Evolutionary conservation across 345 rosid genomes (phyloP).

Genomic region (Eucalyptus polybractea): DNA sequence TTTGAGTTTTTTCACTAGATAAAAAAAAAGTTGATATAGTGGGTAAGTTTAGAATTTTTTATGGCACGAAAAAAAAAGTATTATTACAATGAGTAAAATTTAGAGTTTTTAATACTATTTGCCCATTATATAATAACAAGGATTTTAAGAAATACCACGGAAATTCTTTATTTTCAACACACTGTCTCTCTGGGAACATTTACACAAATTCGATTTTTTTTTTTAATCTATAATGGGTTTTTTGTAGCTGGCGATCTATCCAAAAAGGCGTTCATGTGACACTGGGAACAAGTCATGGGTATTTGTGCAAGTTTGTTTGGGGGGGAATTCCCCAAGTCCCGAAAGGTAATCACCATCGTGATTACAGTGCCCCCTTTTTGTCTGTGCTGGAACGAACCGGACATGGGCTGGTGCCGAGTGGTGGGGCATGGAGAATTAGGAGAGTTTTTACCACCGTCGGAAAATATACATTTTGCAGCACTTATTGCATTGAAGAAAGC

Average conservation of each 20-base stretch:
- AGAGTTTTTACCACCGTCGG: neutral
- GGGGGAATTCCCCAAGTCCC: neutral
- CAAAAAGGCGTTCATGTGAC: neutral
- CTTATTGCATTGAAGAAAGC: slow-evolving; percentile 35
- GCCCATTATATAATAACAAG: neutral
- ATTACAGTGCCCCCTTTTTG: neutral
- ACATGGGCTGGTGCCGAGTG: neutral
- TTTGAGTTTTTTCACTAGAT: neutral
- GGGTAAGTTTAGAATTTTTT: fast-evolving
- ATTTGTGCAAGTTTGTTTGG: neutral
- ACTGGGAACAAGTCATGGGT: neutral
- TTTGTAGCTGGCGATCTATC: neutral
- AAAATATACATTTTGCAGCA: neutral
- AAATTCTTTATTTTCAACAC: neutral
- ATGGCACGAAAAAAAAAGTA: too few species aligned
- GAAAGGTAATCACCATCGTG: neutral
- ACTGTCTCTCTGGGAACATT: neutral
- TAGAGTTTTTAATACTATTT: too few species aligned
- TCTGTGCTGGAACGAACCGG: neutral
- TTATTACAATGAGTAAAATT: fast-evolving
- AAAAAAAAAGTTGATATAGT: fast-evolving
- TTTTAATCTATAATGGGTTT: neutral
- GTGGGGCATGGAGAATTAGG: neutral
- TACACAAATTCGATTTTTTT: neutral
- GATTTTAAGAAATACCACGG: neutral